Evolutionary conservation across 2,329 filamentous ascomycete species (phyloP).

Genomic region (Penicillium sp.): DNA sequence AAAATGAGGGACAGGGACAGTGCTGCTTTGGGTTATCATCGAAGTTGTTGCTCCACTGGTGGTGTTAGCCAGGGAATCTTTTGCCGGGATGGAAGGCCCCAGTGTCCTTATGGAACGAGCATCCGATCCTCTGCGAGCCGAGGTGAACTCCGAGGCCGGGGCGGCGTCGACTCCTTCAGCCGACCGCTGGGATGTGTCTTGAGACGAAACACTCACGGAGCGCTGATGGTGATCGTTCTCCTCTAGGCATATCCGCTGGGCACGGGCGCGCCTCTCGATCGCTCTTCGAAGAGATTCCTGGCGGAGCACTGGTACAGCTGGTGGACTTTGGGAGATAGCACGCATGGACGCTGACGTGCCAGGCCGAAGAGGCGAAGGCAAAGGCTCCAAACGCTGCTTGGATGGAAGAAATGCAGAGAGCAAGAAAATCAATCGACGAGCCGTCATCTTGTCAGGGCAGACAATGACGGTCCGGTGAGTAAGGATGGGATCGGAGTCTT

Average conservation of each 20-base stretch:
- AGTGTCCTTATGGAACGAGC: conserved; percentile 44
- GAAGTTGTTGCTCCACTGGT: conserved; percentile 52
- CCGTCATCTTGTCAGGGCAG: conserved; percentile 58
- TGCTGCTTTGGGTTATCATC: conserved; percentile 50
- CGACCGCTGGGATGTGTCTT: conserved; percentile 39
- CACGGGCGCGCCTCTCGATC: conserved; percentile 52
- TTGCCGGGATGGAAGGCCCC: conserved; percentile 47
- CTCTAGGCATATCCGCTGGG: conserved; percentile 43
- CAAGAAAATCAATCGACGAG: conserved; percentile 57
- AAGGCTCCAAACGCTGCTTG: conserved; percentile 40
- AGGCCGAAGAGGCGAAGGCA: conserved; percentile 41
- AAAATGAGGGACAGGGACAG: conserved; percentile 56
- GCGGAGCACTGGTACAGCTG: conserved; percentile 49
- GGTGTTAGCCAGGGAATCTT: conserved; percentile 46
- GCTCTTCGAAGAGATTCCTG: conserved; percentile 55
- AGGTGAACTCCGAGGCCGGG: conserved; percentile 22
- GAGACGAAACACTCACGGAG: conserved; percentile 47
- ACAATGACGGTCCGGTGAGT: conserved; percentile 57
- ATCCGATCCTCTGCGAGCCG: conserved; percentile 43
- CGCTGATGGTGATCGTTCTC: conserved; percentile 35
- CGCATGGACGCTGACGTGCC: conserved; percentile 47
- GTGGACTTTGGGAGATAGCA: conserved; percentile 54
- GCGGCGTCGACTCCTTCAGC: conserved; percentile 34
- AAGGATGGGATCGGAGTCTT: conserved; percentile 49
- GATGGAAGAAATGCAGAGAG: conserved; percentile 57